Evolutionary conservation across 2,329 filamentous ascomycete genomes (phyloP), one percentile per base, ranked within the genome.

Genomic region (Penicillium oxalicum): DNA sequence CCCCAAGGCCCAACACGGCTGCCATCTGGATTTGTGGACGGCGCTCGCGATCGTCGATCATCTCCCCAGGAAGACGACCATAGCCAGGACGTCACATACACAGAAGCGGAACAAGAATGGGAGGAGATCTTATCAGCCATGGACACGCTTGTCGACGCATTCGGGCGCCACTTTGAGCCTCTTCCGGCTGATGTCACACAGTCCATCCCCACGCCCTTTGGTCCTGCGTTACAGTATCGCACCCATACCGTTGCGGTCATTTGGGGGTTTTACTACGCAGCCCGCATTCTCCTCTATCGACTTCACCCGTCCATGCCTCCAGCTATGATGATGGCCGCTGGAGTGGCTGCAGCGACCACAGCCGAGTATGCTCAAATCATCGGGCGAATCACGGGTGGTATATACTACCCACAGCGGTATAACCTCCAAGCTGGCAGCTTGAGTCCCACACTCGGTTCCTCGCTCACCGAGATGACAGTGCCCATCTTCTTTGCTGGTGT

Each of bases 291-390:
- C 46, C 78, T 93, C n/a, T 76, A 91, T 50, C 80, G 93, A 32
- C 78, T 84, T 1, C 91, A 96, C 58, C 93, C 93, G 0, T 81
- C 80, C 25, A 96, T 96, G 90, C 91, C 91, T 0, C 89, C 91
- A 0, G 84, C 91, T 7, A 87, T 90, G 33, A 90, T 95, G 81
- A 81, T 90, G 60, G 90, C 93, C 2, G 89, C 89, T 0, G 86
- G 85, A 6, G 77, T 94, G 54, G 83, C 87, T 8, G 88, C 89
- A 0, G 74, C 74, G 11, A 80, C 86, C 43, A 96, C 91, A 0
- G 80, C 77, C 3, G 72, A 72, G 0, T 87, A 82, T 67, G 87
- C 90, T 1, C 83, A 83, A 52, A 78, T 84, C 54, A 82, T 96
- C 50, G 91, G 89, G 6, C 82, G 86, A 24, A 91, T 97, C 48